Conservation (phyloP, 31 red algal species). For the Odonthalia washingtoniensis region DNA sequence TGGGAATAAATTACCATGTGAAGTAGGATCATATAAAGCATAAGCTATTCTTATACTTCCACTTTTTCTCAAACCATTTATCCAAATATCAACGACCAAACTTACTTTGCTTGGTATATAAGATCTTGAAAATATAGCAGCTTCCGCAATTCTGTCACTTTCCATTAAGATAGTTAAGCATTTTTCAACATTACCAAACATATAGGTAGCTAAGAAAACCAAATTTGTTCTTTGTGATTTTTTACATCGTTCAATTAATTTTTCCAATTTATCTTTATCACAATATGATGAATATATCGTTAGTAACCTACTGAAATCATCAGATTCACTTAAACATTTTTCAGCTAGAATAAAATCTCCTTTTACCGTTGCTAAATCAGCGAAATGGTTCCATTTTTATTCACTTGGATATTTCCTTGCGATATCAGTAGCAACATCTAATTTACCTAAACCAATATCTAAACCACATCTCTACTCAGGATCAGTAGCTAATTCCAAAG, state of each 20-base stretch:
- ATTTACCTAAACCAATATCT: constrained; percentile 79
- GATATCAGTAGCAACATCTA: constrained; percentile 88
- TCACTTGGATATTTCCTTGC: constrained; percentile 84
- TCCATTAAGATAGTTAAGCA: constrained; percentile 83
- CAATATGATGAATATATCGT: constrained; percentile 73
- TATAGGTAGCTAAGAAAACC: constrained; percentile 81
- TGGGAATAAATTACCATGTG: constrained; percentile 92
- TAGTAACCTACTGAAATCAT: constrained; percentile 90
- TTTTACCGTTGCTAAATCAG: constrained; percentile 81
- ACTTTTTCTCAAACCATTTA: constrained; percentile 68
- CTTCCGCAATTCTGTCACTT: constrained; percentile 86
- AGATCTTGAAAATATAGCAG: constrained; percentile 93
- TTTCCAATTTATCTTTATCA: constrained; percentile 69
- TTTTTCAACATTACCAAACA: constrained; percentile 79
- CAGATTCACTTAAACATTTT: constrained; percentile 84
- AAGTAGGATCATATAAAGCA: constrained; percentile 77
- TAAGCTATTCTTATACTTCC: constrained; percentile 90
- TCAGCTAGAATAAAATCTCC: constrained; percentile 92
- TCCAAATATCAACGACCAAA: constrained; percentile 85
- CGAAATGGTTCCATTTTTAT: constrained; percentile 92
- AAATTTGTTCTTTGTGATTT: constrained; percentile 86
- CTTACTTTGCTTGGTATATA: constrained; percentile 81
- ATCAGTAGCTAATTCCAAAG: constrained; percentile 95
- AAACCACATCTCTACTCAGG: constrained; percentile 97
- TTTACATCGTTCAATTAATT: constrained; percentile 61